These are phyloP conservation scores for Oenanthe javanica DNA, from an alignment of 140 eudicot genomes.

Conservation along the genomic window DNA sequence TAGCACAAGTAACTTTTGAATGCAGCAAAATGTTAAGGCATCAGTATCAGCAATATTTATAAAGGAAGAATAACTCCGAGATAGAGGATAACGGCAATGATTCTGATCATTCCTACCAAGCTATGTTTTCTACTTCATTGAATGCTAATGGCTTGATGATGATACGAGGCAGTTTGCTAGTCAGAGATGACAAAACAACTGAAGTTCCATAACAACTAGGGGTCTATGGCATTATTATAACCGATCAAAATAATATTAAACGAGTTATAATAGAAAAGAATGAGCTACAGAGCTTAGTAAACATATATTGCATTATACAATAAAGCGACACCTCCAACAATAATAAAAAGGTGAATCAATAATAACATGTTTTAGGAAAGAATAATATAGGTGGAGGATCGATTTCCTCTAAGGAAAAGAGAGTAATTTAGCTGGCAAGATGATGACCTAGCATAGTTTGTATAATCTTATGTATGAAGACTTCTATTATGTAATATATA, in stretches of 20 bases:
- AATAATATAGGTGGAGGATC: too few species aligned
- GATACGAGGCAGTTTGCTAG: neutral
- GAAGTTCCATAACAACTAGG: neutral
- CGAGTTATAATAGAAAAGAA: too few species aligned
- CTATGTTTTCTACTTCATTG: neutral
- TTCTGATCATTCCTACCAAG: neutral
- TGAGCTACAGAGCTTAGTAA: too few species aligned
- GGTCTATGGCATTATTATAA: neutral
- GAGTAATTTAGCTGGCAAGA: too few species aligned
- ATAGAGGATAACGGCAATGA: neutral
- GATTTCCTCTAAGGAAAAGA: too few species aligned
- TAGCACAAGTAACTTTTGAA: neutral
- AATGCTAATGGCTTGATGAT: neutral
- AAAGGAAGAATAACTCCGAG: neutral
- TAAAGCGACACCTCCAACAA: too few species aligned
- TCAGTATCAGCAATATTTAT: neutral
- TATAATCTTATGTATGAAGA: too few species aligned
- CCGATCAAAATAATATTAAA: neutral
- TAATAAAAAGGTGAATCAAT: too few species aligned
- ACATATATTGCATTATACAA: too few species aligned
- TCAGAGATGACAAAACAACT: neutral
- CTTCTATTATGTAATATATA: too few species aligned
- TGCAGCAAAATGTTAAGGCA: neutral
- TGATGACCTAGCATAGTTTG: too few species aligned
- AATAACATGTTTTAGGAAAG: too few species aligned